phyloP scores from a whole-genome alignment of 2,329 filamentous ascomycete genomes.

The Hirsutella rhossiliensis region DNA sequence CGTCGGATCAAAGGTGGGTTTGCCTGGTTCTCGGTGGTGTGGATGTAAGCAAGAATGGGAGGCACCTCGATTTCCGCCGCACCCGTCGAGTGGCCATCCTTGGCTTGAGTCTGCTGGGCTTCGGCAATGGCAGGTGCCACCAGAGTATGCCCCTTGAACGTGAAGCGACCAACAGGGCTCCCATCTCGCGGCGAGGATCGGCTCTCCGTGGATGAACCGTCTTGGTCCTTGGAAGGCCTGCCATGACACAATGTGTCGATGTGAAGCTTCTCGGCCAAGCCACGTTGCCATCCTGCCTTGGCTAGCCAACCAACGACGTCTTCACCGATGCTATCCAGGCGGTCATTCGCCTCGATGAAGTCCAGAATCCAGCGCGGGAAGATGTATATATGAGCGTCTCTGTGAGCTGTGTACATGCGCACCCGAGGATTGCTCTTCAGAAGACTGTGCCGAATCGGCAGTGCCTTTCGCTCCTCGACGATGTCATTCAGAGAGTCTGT shows the following conservation, averaged over 20 bases:
- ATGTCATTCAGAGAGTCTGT: slow-evolving; percentile 82
- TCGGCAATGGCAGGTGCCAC: neutral
- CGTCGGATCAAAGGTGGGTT: slow-evolving; percentile 62
- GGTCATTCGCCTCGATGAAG: slow-evolving; percentile 67
- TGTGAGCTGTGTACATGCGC: slow-evolving; percentile 69
- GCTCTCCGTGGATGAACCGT: slow-evolving; percentile 18
- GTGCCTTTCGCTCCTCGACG: slow-evolving; percentile 59
- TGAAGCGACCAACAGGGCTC: slow-evolving; percentile 9
- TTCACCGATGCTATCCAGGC: slow-evolving; percentile 78
- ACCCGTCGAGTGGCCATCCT: neutral
- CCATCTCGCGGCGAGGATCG: slow-evolving; percentile 12
- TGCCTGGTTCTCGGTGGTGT: slow-evolving; percentile 37
- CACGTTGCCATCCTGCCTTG: slow-evolving; percentile 82
- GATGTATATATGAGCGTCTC: slow-evolving; percentile 90
- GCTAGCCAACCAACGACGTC: slow-evolving; percentile 94
- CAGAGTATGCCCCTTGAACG: neutral
- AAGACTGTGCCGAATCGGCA: slow-evolving; percentile 65
- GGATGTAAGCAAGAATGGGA: slow-evolving; percentile 71
- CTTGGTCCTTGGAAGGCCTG: slow-evolving; percentile 25
- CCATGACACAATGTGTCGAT: slow-evolving; percentile 47
- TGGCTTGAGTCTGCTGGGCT: neutral
- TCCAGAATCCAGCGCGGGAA: slow-evolving; percentile 87
- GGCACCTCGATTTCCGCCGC: slow-evolving; percentile 35
- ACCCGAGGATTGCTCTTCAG: slow-evolving; percentile 63
- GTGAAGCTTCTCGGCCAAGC: slow-evolving; percentile 65